Evolutionary conservation across 83 land plant species (phyloP).

Genomic region (Picea abies): DNA sequence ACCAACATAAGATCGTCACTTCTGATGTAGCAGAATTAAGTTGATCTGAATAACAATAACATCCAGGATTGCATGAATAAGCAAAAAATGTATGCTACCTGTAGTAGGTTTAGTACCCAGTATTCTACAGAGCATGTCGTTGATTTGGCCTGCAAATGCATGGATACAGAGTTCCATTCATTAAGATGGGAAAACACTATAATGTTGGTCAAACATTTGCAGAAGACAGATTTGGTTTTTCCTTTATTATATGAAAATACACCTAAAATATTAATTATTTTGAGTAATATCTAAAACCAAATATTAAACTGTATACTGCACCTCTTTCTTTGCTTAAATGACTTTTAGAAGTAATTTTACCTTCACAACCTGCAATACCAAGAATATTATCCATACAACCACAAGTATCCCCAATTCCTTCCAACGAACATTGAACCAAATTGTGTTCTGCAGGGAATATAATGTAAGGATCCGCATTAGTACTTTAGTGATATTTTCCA

Average conservation of each 20-base stretch:
- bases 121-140: slow-evolving; percentile 43
- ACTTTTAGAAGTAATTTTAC: slow-evolving; percentile 15
- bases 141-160: slow-evolving; percentile 15
- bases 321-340: not conserved
- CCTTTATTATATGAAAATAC: not conserved
- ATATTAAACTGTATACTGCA: not conserved
- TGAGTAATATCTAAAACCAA: not conserved
- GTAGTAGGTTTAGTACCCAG: slow-evolving; percentile 54
- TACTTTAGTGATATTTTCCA: slow-evolving; percentile 2
- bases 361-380: slow-evolving; percentile 54
- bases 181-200: not conserved
- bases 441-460: slow-evolving; percentile 27
- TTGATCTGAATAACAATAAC: not conserved
- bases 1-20: not conserved
- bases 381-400: slow-evolving; percentile 58
- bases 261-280: not conserved
- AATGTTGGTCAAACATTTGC: not conserved
- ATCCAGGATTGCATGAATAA: not conserved
- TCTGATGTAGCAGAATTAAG: not conserved
- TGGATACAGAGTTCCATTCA: not conserved
- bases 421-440: slow-evolving; percentile 50
- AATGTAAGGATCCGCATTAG: not conserved
- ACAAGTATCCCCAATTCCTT: slow-evolving; percentile 50
- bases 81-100: slow-evolving; percentile 31
- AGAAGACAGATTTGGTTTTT: not conserved